Percentiles rank a stretch among this genome's conserved stretches.
Evolutionary conservation across 495 filamentous ascomycete genomes (phyloP).

Genomic region (Haplographium delicatum): DNA sequence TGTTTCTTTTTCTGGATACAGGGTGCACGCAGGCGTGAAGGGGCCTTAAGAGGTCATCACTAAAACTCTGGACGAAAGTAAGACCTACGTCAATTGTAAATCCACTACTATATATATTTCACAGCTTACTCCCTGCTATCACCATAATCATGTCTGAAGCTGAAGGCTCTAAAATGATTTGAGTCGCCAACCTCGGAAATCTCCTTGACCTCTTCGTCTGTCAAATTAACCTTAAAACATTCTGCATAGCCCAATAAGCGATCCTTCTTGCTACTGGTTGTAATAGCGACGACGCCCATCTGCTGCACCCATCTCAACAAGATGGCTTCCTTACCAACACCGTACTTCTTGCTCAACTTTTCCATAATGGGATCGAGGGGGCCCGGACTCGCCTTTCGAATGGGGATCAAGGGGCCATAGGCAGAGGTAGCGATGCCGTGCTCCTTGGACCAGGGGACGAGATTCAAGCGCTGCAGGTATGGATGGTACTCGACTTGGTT

Average conservation of each 20-base stretch:
- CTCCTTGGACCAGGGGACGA: constrained; percentile 59
- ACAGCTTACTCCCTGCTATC: no score
- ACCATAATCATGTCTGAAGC: no score
- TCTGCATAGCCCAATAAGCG: constrained; percentile 58
- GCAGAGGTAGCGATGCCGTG: constrained; percentile 64
- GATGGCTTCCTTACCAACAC: constrained; percentile 63
- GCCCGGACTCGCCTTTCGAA: constrained; percentile 60
- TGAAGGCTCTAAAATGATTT: constrained; percentile 66
- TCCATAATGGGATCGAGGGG: constrained; percentile 60
- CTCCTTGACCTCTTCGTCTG: constrained; percentile 62
- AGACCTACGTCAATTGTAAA: no score
- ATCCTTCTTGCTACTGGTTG: constrained; percentile 70
- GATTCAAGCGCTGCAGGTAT: constrained; percentile 71
- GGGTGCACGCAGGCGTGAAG: no score
- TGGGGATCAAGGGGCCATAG: constrained; percentile 63
- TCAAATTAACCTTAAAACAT: constrained; percentile 62
- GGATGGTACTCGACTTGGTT: constrained; percentile 92
- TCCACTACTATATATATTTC: no score
- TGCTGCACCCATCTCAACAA: constrained; percentile 75
- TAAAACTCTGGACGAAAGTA: no score
- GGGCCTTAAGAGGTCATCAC: no score
- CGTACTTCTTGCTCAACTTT: constrained; percentile 68
- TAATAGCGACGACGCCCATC: constrained; percentile 70
- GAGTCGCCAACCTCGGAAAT: constrained; percentile 54
- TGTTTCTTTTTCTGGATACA: no score